Conservation (phyloP, 768 basidiomycete genomes). For the Tricholoma sp. region DNA sequence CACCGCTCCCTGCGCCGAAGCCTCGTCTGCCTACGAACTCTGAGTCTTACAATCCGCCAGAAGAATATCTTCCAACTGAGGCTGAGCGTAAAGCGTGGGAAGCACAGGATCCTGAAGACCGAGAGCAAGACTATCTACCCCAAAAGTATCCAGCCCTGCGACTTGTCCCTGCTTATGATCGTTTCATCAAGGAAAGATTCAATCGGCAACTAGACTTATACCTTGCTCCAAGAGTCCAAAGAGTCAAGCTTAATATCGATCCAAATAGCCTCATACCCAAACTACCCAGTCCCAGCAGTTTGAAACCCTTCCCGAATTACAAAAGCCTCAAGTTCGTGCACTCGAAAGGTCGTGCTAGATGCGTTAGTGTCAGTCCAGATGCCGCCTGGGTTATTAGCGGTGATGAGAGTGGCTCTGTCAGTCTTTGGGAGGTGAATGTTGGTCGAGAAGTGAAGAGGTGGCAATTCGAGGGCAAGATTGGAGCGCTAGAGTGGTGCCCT, state of each 20-base stretch:
- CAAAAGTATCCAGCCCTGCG: conserved; percentile 82
- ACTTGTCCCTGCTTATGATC: conserved; percentile 86
- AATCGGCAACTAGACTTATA: conserved; percentile 93
- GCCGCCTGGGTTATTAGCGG: conserved; percentile 91
- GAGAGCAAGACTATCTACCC: conserved; percentile 85
- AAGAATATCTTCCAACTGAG: conserved; percentile 88
- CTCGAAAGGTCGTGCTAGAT: conserved; percentile 60
- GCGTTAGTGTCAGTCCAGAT: conserved; percentile 77
- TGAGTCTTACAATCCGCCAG: conserved; percentile 99
- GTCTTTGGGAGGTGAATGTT: conserved; percentile 88
- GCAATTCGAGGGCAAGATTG: conserved; percentile 76
- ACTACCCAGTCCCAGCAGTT: conserved; percentile 84
- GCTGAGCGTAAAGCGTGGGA: conserved; percentile 83
- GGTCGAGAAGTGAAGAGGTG: conserved; percentile 87
- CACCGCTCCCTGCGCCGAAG: conserved; percentile 93
- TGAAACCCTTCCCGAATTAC: conserved; percentile 93
- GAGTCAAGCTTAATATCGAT: conserved; percentile 86
- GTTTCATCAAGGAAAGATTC: conserved; percentile 92
- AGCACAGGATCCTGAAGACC: conserved; percentile 78
- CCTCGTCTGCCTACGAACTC: conserved; percentile 82
- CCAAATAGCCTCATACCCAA: conserved; percentile 90
- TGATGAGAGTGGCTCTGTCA: conserved; percentile 81
- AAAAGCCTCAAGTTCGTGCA: conserved; percentile 70
- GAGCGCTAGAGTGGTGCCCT: conserved; percentile 91
- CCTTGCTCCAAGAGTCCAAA: conserved; percentile 87